Evolutionary conservation across 768 basidiomycete species (phyloP).

Genomic region (Collybia sp.): DNA sequence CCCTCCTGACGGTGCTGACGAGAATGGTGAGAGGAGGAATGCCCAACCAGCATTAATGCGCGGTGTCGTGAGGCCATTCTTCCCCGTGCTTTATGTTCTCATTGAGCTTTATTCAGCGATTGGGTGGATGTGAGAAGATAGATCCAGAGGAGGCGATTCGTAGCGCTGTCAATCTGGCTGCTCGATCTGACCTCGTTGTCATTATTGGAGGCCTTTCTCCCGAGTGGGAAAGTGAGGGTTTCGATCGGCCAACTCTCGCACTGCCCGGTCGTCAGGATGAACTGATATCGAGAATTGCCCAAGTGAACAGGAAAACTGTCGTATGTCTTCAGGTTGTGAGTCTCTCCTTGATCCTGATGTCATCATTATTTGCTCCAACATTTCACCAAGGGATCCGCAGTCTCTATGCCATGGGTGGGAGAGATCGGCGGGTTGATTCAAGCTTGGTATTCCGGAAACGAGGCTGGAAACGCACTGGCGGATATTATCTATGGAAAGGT

Average conservation of each 20-base stretch:
- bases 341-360: neutral
- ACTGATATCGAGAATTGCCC: conserved; percentile 44
- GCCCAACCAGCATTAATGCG: conserved; percentile 68
- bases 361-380: neutral
- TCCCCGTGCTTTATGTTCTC: too few relatives aligned
- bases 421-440: conserved; percentile 52
- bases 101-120: conserved; percentile 32
- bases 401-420: conserved; percentile 72
- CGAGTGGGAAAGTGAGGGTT: conserved; percentile 77
- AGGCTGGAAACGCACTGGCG: conserved; percentile 58
- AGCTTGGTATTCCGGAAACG: conserved; percentile 65
- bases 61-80: conserved; percentile 46
- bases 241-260: conserved; percentile 57
- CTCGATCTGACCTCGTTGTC: conserved; percentile 49
- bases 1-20: conserved; percentile 39
- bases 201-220: conserved; percentile 58
- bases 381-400: conserved; percentile 53
- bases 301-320: conserved; percentile 52
- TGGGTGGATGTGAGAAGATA: conserved; percentile 64
- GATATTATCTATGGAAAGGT: conserved; percentile 61
- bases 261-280: conserved; percentile 61
- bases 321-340: conserved; percentile 60
- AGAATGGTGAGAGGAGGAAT: conserved; percentile 33
- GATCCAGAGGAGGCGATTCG: conserved; percentile 51
- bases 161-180: conserved; percentile 52